phyloP scores from a whole-genome alignment of 805 yeast genomes.

The Zygotorulaspora chibaensis region DNA sequence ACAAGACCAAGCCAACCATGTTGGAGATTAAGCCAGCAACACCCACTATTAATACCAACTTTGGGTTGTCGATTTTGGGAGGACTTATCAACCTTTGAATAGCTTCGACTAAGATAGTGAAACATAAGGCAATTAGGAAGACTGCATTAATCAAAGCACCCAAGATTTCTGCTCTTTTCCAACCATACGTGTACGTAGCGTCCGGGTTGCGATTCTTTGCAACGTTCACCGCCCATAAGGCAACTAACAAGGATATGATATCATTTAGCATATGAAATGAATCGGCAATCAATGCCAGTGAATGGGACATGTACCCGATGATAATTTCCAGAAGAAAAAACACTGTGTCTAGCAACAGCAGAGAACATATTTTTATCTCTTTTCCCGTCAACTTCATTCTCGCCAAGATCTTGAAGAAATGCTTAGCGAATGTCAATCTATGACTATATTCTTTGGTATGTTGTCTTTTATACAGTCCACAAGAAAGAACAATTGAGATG shows the following conservation, averaged over 20 bases:
- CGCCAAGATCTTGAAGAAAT: no score
- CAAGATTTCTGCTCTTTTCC: slow-evolving; percentile 95
- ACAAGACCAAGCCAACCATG: slow-evolving; percentile 73
- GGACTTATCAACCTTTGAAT: slow-evolving; percentile 83
- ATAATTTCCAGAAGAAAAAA: slow-evolving; percentile 84
- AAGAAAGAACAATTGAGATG: background rate
- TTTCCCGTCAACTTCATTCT: slow-evolving; percentile 38
- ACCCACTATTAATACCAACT: slow-evolving; percentile 78
- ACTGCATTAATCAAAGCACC: slow-evolving; percentile 96
- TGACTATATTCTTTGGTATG: background rate
- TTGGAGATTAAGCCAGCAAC: slow-evolving; percentile 77
- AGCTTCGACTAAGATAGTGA: slow-evolving; percentile 89
- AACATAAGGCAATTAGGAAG: slow-evolving; percentile 84
- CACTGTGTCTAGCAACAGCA: slow-evolving; percentile 68
- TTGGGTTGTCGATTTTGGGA: slow-evolving; percentile 74
- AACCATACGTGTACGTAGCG: slow-evolving; percentile 89
- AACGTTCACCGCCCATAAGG: slow-evolving; percentile 93
- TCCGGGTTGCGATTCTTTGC: slow-evolving; percentile 79
- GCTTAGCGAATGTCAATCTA: background rate
- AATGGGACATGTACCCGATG: slow-evolving; percentile 87
- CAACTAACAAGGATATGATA: slow-evolving; percentile 81
- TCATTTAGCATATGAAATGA: slow-evolving; percentile 98
- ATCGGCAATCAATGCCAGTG: slow-evolving; percentile 91
- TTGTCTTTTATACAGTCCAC: no score
- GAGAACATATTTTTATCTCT: slow-evolving; percentile 66